Conservation (phyloP, 345 rosid species). For the Brassica carinata region DNA sequence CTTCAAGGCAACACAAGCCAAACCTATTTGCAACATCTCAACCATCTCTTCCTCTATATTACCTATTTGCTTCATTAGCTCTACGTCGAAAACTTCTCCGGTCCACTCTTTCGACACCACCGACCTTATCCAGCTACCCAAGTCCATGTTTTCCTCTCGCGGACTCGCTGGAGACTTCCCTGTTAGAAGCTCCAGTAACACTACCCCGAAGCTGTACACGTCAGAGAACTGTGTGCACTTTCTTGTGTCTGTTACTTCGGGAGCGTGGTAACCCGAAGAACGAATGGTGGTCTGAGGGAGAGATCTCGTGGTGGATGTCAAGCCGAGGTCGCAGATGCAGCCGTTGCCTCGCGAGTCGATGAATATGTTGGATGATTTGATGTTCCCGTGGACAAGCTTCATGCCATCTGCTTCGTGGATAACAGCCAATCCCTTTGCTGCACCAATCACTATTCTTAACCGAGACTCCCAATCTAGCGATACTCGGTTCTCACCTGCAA, state of each 20-base stretch:
- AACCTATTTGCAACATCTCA: slow-evolving; percentile 70
- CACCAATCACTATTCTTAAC: slow-evolving; percentile 56
- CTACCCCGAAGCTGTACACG: slow-evolving; percentile 79
- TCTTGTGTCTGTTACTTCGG: slow-evolving; percentile 61
- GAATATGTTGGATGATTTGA: slow-evolving; percentile 77
- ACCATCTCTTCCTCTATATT: slow-evolving; percentile 71
- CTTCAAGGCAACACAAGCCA: slow-evolving; percentile 62
- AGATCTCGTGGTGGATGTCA: slow-evolving; percentile 51
- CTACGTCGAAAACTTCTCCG: slow-evolving; percentile 75
- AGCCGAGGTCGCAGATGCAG: slow-evolving; percentile 61
- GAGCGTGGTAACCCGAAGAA: slow-evolving; percentile 61
- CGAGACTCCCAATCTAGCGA: slow-evolving; percentile 67
- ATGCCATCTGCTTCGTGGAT: slow-evolving; percentile 46
- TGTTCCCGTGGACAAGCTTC: slow-evolving; percentile 58
- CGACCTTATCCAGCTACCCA: slow-evolving; percentile 73
- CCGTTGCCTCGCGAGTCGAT: slow-evolving; percentile 46
- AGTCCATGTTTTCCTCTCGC: slow-evolving; percentile 53
- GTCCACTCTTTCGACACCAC: slow-evolving; percentile 87
- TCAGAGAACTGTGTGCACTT: slow-evolving; percentile 63
- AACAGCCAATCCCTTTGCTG: slow-evolving; percentile 58
- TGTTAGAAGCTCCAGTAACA: slow-evolving; percentile 73
- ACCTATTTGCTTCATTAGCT: slow-evolving; percentile 54
- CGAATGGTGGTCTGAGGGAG: slow-evolving; percentile 46
- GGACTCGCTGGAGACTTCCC: slow-evolving; percentile 67
- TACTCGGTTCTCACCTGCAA: slow-evolving; percentile 42